These are phyloP conservation scores for Escallonia herrerae DNA, from an alignment of 129 eudicot genomes.

Conservation along the genomic window DNA sequence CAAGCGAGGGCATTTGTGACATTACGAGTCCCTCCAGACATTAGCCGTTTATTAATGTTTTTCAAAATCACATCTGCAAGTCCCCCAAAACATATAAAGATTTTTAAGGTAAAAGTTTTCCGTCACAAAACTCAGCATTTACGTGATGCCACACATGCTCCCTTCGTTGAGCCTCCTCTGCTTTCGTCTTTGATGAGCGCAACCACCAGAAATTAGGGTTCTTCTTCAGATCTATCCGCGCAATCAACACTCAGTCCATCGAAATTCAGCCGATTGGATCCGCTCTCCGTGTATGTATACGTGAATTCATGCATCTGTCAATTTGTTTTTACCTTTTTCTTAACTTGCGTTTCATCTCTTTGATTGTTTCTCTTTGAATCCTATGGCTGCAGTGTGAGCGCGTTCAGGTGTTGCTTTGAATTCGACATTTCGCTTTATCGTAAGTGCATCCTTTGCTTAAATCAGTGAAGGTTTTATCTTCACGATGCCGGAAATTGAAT, in stretches of 20 bases:
- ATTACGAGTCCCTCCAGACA: too few species aligned
- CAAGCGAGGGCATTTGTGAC: too few species aligned
- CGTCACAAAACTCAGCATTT: too few species aligned
- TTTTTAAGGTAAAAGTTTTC: too few species aligned
- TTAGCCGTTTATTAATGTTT: too few species aligned
- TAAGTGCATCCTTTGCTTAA: slow-evolving; percentile 7
- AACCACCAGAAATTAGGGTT: too few species aligned
- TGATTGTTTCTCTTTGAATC: not conserved
- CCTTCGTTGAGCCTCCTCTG: too few species aligned
- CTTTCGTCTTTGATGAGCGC: too few species aligned
- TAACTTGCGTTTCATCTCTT: not conserved
- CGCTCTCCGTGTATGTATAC: not conserved
- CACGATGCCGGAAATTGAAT: not conserved
- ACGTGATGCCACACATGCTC: too few species aligned
- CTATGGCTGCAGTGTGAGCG: slow-evolving; percentile 2
- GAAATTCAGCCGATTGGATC: slow-evolving; percentile 11
- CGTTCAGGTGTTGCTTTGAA: slow-evolving; percentile 31
- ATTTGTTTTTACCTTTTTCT: not conserved
- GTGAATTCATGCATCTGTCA: not conserved
- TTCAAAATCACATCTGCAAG: too few species aligned
- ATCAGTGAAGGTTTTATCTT: not conserved
- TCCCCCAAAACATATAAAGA: too few species aligned
- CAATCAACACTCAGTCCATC: not conserved
- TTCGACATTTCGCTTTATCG: slow-evolving; percentile 24
- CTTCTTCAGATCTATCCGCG: not conserved